A percentile compares a stretch with the other conserved stretches of the same genome.
Conservation (phyloP, 1,139 yeast species). For the Candida pseudocylindracea region DNA sequence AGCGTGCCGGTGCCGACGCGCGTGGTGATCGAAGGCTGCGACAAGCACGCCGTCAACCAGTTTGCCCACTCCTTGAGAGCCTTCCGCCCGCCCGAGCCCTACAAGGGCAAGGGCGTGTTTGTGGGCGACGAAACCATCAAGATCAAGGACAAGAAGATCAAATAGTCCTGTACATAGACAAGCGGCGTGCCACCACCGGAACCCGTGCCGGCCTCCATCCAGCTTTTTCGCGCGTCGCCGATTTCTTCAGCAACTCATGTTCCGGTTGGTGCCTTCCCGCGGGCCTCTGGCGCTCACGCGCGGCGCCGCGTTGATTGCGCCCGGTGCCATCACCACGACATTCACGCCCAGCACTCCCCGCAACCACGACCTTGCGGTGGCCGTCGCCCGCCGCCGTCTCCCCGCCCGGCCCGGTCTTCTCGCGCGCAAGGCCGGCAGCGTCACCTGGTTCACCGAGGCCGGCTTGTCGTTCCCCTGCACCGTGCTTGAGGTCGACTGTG, state of each 20-base stretch:
- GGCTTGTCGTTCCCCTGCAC: slow-evolving; percentile 69
- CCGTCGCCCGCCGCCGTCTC: slow-evolving; percentile 42
- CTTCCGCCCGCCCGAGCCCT: slow-evolving; percentile 91
- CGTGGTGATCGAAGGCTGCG: slow-evolving; percentile 63
- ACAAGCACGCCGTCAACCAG: slow-evolving; percentile 70
- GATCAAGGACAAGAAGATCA: slow-evolving; percentile 81
- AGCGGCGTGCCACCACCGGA: too few species aligned
- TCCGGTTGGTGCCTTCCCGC: background rate
- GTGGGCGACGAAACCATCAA: slow-evolving; percentile 80
- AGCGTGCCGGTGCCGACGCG: slow-evolving; percentile 76
- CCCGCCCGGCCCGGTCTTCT: slow-evolving; percentile 66
- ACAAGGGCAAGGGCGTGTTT: slow-evolving; percentile 94
- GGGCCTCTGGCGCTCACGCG: slow-evolving; percentile 6
- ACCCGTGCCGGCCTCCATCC: too few species aligned
- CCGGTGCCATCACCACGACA: slow-evolving; percentile 25
- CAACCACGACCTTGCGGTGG: slow-evolving; percentile 32
- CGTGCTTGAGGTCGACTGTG: slow-evolving; percentile 66
- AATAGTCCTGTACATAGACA: slow-evolving; percentile 15
- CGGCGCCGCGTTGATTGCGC: slow-evolving; percentile 24
- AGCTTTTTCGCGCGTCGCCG: too few species aligned
- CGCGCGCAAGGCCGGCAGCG: slow-evolving; percentile 79
- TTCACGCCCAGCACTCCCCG: slow-evolving; percentile 12
- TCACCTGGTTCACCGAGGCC: slow-evolving; percentile 47
- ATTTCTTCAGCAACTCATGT: background rate
- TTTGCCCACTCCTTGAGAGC: slow-evolving; percentile 80